Conservation (phyloP, 805 yeast genomes). For the Saccharomycopsis synnaedendra region DNA sequence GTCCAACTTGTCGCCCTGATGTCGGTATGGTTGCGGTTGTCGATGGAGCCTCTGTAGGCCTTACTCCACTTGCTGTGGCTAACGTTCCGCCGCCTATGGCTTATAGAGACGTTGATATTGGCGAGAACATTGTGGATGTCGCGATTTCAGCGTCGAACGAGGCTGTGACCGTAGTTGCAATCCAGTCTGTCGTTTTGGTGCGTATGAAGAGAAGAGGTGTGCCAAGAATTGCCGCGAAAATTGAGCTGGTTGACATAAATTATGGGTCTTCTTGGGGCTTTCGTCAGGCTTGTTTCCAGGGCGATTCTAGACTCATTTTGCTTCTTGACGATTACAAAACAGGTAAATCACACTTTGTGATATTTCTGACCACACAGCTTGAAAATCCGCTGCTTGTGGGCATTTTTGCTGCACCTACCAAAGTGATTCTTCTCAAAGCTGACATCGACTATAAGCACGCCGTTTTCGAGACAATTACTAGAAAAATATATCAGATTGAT, state of each 20-base stretch:
- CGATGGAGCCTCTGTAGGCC: constrained; percentile 59
- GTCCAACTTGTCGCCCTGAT: constrained; percentile 66
- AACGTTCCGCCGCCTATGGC: constrained; percentile 94
- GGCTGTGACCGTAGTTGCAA: constrained; percentile 34
- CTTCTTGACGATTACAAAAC: constrained; percentile 39
- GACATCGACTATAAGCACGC: constrained; percentile 39
- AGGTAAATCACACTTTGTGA: constrained; percentile 34
- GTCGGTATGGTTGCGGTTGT: constrained; percentile 70
- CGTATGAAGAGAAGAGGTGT: constrained; percentile 2
- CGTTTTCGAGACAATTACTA: constrained; percentile 53
- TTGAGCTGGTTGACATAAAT: not conserved
- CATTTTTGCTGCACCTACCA: constrained; percentile 34
- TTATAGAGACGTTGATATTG: constrained; percentile 50
- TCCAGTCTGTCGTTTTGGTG: constrained; percentile 1
- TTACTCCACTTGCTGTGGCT: constrained; percentile 77
- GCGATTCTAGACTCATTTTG: constrained; percentile 40
- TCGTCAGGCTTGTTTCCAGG: constrained; percentile 50
- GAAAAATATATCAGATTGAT: constrained; percentile 33
- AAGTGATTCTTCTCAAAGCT: constrained; percentile 45
- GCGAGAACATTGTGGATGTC: constrained; percentile 45
- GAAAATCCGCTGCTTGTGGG: constrained; percentile 30
- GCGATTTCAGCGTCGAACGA: constrained; percentile 55
- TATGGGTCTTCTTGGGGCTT: constrained; percentile 20
- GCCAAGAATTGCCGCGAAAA: constrained; percentile 1
- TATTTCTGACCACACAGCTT: constrained; percentile 35